Evolutionary conservation across 2,329 filamentous ascomycete species (phyloP).

Genomic region (Coniochaeta sp.): DNA sequence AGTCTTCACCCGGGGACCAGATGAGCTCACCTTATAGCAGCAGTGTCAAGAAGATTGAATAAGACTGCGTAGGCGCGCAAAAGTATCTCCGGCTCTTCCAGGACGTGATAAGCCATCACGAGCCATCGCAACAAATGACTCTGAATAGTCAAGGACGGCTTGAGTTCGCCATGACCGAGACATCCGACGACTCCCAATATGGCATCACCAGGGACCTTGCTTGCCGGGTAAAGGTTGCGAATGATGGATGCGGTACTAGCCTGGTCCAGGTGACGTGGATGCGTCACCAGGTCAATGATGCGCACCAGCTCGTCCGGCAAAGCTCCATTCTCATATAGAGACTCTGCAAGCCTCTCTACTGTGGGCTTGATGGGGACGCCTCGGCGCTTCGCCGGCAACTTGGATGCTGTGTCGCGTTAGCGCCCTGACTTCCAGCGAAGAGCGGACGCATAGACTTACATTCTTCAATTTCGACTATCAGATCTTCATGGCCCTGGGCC

Average conservation of each 20-base stretch:
- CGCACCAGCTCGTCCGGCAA: conserved; percentile 50
- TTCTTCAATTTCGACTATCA: neutral
- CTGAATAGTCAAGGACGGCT: conserved; percentile 66
- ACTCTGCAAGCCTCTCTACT: conserved; percentile 55
- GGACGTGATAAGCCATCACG: conserved; percentile 64
- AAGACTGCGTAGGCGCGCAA: conserved; percentile 67
- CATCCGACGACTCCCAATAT: conserved; percentile 62
- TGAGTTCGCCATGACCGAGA: conserved; percentile 71
- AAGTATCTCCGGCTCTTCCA: conserved; percentile 57
- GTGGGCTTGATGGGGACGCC: conserved; percentile 53
- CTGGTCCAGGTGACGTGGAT: conserved; percentile 67
- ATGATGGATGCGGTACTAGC: conserved; percentile 61
- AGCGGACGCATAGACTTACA: neutral
- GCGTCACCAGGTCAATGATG: conserved; percentile 61
- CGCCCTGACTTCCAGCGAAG: conserved; percentile 3
- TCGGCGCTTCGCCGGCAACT: conserved; percentile 59
- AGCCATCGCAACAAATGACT: conserved; percentile 70
- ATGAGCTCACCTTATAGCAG: conserved; percentile 56
- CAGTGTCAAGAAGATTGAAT: conserved; percentile 77
- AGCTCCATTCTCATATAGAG: conserved; percentile 63
- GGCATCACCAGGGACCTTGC: conserved; percentile 51
- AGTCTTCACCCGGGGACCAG: no score
- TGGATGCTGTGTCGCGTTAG: conserved; percentile 38
- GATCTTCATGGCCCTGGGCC: neutral
- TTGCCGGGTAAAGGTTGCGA: conserved; percentile 70